Evolutionary conservation across 202 grass and related monocot genomes (phyloP).

Genomic region (Panicum hallii): DNA sequence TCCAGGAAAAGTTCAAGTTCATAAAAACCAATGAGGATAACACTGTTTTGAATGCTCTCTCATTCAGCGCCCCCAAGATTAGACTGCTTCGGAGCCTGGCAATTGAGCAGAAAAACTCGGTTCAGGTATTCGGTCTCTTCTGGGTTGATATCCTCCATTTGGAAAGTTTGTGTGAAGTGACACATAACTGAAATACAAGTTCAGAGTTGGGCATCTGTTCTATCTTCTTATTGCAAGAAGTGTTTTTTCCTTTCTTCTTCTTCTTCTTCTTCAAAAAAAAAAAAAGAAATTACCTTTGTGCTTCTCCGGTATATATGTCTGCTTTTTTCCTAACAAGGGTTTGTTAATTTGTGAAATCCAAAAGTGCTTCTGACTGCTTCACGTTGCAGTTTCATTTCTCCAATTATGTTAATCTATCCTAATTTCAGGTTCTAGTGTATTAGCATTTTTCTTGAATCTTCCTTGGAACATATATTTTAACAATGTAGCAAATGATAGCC

Average conservation of each 20-base stretch:
- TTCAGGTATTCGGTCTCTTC: constrained; percentile 50
- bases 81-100: constrained; percentile 77
- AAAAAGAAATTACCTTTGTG: neutral
- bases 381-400: neutral
- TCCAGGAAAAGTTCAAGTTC: constrained; percentile 75
- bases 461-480: neutral
- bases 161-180: neutral
- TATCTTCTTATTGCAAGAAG: constrained; percentile 5
- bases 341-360: neutral
- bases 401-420: neutral
- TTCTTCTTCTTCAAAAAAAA: too few species aligned
- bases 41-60: constrained; percentile 58
- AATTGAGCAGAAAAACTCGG: constrained; percentile 60
- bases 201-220: too few species aligned
- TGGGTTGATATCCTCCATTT: neutral
- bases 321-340: neutral
- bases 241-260: neutral
- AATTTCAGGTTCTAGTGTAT: neutral
- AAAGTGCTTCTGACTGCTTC: neutral
- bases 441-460: neutral
- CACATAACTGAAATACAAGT: neutral
- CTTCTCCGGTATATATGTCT: neutral
- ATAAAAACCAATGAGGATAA: constrained; percentile 61
- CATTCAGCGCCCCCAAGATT: constrained; percentile 73
- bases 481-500: neutral